A percentile compares a stretch with the other conserved stretches of the same genome.
Conservation (phyloP, 192 early-diverging fungal species). For the Haplosporangium gracile region DNA sequence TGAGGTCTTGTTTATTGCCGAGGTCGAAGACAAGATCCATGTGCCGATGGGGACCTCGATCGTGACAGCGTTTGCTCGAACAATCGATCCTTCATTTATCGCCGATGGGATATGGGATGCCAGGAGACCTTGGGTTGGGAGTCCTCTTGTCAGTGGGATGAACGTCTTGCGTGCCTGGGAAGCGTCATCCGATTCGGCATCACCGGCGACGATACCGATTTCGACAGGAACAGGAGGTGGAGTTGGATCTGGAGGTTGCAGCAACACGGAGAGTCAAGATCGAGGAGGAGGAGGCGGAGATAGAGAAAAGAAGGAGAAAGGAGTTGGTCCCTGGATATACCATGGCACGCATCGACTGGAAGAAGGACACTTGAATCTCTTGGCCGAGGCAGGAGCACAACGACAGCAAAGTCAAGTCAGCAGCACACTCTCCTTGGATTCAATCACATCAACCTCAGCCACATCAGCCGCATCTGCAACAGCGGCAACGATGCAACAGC, state of each 20-base stretch:
- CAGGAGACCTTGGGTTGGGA: constrained; percentile 51
- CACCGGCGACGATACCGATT: not conserved
- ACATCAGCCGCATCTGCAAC: not conserved
- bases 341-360: constrained; percentile 30
- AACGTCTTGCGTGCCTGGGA: constrained; percentile 52
- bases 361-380: constrained; percentile 20
- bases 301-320: not conserved
- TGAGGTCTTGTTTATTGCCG: constrained; percentile 53
- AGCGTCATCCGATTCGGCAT: not conserved
- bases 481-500: not conserved
- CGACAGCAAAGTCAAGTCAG: not conserved
- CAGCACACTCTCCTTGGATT: not conserved
- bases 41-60: constrained; percentile 36
- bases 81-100: constrained; percentile 56
- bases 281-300: not conserved
- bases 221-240: not conserved
- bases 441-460: not conserved
- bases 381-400: not conserved
- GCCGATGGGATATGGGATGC: constrained; percentile 34
- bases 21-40: constrained; percentile 38
- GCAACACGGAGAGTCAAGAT: not conserved
- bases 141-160: constrained; percentile 56
- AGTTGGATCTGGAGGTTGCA: not conserved
- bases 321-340: constrained; percentile 28
- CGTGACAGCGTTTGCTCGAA: constrained; percentile 35